Base-by-base conservation (phyloP, 1,284 basidiomycete genomes). In the Fomitopsis schrenkii region DNA sequence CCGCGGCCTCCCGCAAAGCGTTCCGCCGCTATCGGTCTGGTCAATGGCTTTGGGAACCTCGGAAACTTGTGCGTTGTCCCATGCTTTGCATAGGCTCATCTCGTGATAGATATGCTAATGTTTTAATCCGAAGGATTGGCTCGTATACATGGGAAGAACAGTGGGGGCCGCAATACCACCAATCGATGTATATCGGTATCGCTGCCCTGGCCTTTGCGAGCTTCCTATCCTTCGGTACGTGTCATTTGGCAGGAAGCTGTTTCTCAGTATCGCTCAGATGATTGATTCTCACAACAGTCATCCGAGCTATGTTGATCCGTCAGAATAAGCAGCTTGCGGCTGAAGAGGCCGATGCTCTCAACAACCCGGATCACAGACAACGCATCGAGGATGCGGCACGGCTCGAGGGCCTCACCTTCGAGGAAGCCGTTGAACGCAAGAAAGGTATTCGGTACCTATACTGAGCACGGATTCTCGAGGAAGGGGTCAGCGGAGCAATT, bases 1-100 rank as follows among this genome's bases (percentile, higher is more conserved):
- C 83, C 87, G 3, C 78, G 87, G 7, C 88, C 87, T 38, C 87
- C 87, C 36, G 83, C 85, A 66, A 84, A 82, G 65, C 75, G 83
- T 26, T 76, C 81, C 4, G 80, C 76, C 0, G 79, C 80, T 1
- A 81, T 84, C 38, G 79, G 72, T 0, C 71, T 77, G 33, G 74
- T 77, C 2, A 79, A 79, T 60, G 76, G 76, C 7, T 75, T 78
- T 58, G 77, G 76, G 3, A 79, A 78, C 62, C 63, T 77, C 8
- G 77, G 76, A 1, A 78, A 75, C 59, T 60, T 79, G 75, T 78
- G 38, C 19, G 76, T 68, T 22, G 35, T 28, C 38, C 26, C 62
- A n/a, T 50, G 9, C 33, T 41, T 7, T 19, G 15, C 35, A 8
- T 28, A 12, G 22, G 10, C 5, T 38, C 15, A 15, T 33, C 14